Percentiles rank a stretch among this genome's conserved stretches.
phyloP scores from a whole-genome alignment of 2,329 filamentous ascomycete genomes.

The Hypomyces rosellus region DNA sequence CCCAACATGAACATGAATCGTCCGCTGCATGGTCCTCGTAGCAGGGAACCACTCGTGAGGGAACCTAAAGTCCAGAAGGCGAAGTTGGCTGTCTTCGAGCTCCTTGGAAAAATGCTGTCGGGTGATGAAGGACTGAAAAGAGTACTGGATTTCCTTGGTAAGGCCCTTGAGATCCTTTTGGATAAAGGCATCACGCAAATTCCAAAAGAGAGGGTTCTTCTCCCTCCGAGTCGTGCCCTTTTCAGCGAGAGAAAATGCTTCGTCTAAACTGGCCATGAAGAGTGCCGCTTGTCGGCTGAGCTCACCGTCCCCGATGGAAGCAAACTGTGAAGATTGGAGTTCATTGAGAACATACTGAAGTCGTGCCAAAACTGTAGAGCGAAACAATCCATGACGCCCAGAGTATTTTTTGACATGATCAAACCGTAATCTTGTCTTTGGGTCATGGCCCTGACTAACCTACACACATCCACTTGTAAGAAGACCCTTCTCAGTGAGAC shows the following conservation, averaged over 20 bases:
- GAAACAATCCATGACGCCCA: slow-evolving; percentile 27
- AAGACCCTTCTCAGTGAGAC: background rate
- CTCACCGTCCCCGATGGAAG: slow-evolving; percentile 31
- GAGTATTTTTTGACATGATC: slow-evolving; percentile 17
- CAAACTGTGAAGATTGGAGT: slow-evolving; percentile 19
- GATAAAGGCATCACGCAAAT: slow-evolving; percentile 55
- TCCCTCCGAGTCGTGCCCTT: slow-evolving; percentile 29
- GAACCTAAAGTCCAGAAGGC: slow-evolving; percentile 75
- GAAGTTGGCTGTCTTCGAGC: slow-evolving; percentile 53
- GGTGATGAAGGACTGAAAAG: slow-evolving; percentile 61
- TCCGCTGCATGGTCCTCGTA: slow-evolving; percentile 73
- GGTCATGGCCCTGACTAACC: slow-evolving; percentile 29
- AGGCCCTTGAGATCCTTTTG: slow-evolving; percentile 45
- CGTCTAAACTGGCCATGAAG: slow-evolving; percentile 40
- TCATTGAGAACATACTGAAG: slow-evolving; percentile 30
- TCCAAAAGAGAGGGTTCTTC: slow-evolving; percentile 51
- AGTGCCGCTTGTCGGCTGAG: slow-evolving; percentile 38
- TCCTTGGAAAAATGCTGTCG: slow-evolving; percentile 50
- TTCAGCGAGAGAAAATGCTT: slow-evolving; percentile 40
- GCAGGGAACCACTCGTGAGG: slow-evolving; percentile 89
- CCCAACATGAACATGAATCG: slow-evolving; percentile 86
- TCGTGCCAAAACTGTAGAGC: slow-evolving; percentile 28
- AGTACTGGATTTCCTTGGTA: slow-evolving; percentile 54
- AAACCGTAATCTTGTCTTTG: slow-evolving; percentile 25
- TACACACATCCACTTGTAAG: slow-evolving; percentile 12